phyloP scores from a whole-genome alignment of 1,284 basidiomycete genomes.

The Cutaneotrichosporon sp. region DNA sequence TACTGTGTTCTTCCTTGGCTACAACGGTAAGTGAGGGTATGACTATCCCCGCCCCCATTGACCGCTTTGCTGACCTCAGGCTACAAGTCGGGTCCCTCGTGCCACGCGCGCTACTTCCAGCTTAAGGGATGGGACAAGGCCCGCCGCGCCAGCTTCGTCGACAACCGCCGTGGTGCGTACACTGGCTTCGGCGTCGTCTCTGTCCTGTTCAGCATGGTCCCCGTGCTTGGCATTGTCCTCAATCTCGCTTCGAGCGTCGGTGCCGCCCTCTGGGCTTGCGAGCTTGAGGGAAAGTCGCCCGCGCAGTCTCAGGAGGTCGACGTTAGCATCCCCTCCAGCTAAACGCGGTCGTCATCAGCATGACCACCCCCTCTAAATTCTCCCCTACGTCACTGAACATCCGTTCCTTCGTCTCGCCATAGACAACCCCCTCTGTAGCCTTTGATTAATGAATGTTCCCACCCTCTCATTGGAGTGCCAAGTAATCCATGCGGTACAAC shows the following conservation, averaged over 20 bases:
- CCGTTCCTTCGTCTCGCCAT: too few species aligned
- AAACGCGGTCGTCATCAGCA: background rate
- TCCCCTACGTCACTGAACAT: too few species aligned
- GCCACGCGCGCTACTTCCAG: constrained; percentile 65
- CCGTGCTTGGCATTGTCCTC: constrained; percentile 57
- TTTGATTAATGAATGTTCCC: too few species aligned
- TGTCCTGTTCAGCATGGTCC: constrained; percentile 60
- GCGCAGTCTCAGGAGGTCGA: background rate
- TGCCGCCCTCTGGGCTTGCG: constrained; percentile 66
- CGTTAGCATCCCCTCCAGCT: background rate
- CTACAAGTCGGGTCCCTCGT: constrained; percentile 57
- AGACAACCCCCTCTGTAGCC: too few species aligned
- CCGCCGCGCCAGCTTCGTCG: constrained; percentile 47
- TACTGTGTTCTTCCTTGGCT: constrained; percentile 57
- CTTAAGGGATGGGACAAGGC: constrained; percentile 55
- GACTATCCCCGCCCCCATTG: too few species aligned
- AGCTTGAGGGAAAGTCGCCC: constrained; percentile 33
- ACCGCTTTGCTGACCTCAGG: constrained; percentile 22
- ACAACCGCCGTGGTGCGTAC: constrained; percentile 54
- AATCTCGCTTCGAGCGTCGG: constrained; percentile 54
- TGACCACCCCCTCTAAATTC: too few species aligned
- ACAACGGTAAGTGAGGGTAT: constrained; percentile 44
- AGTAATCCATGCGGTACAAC: too few species aligned
- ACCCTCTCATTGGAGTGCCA: too few species aligned
- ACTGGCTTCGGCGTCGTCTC: constrained; percentile 61